phyloP scores from a whole-genome alignment of 2,329 filamentous ascomycete genomes.

The Fusarium chlamydosporum region DNA sequence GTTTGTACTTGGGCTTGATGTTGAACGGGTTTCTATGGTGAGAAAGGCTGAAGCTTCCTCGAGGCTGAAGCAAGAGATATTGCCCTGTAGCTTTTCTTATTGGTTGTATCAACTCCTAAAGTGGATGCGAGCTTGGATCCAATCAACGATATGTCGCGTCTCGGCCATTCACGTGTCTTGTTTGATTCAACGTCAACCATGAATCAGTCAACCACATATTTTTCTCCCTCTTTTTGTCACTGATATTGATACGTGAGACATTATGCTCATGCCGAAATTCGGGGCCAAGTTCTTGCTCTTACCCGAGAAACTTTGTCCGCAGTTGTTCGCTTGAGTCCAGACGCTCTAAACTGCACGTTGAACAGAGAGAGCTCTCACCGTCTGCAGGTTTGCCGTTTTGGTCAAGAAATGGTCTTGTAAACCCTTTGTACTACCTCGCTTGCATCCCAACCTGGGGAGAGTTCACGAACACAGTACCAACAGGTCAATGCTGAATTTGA shows the following conservation, averaged over 20 bases:
- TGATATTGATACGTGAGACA: too few species aligned
- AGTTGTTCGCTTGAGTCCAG: background rate
- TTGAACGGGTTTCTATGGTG: conserved; percentile 20
- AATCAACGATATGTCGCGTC: conserved; percentile 31
- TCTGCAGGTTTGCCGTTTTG: conserved; percentile 11
- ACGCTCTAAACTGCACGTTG: conserved; percentile 1
- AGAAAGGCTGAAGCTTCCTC: conserved; percentile 46
- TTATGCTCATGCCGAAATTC: too few species aligned
- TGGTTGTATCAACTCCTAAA: conserved; percentile 20
- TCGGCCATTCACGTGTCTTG: conserved; percentile 10
- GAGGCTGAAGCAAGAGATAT: conserved; percentile 41
- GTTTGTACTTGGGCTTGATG: conserved; percentile 9
- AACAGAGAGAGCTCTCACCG: background rate
- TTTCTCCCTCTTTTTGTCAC: background rate
- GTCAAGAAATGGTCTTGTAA: background rate
- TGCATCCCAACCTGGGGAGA: background rate
- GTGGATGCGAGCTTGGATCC: conserved; percentile 36
- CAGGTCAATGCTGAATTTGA: conserved; percentile 9
- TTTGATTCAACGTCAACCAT: background rate
- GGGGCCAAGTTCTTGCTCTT: too few species aligned
- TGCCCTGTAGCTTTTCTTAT: conserved; percentile 21
- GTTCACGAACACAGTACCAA: conserved; percentile 1
- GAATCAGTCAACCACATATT: background rate
- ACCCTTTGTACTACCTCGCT: conserved; percentile 7
- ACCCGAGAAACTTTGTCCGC: background rate